Evolutionary conservation across 257 asterid genomes (phyloP).

Genomic region (Solanum piurae): DNA sequence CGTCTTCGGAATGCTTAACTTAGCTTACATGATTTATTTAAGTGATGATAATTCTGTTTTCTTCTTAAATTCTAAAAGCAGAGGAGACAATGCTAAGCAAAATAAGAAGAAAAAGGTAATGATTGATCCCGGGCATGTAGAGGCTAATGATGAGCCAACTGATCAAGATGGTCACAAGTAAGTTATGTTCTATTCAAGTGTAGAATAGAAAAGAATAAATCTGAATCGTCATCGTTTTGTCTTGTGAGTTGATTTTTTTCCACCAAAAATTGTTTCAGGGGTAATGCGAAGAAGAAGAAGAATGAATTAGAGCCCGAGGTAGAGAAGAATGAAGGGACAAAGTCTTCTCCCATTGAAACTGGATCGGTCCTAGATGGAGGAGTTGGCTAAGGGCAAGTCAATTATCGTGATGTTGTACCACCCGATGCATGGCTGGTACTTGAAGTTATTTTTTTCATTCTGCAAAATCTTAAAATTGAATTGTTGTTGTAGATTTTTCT

Average conservation of each 20-base stretch:
- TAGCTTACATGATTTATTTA: slow-evolving; percentile 9
- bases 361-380: slow-evolving; percentile 60
- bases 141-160: background rate
- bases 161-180: slow-evolving; percentile 37
- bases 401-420: background rate
- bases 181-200: slow-evolving; percentile 10
- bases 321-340: slow-evolving; percentile 27
- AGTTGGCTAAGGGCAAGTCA: slow-evolving; percentile 79
- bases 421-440: too few relatives aligned
- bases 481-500: too few relatives aligned
- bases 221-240: background rate
- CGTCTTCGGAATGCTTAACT: too few relatives aligned
- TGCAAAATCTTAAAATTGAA: too few relatives aligned
- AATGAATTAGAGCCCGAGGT: too few relatives aligned
- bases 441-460: too few relatives aligned
- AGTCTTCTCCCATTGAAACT: slow-evolving; percentile 56
- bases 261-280: too few relatives aligned
- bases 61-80: background rate
- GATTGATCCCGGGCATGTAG: slow-evolving; percentile 3
- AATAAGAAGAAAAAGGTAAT: slow-evolving; percentile 46
- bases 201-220: background rate
- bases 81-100: slow-evolving; percentile 24
- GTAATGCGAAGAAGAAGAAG: too few relatives aligned
- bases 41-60: background rate
- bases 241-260: too few relatives aligned